Percentiles rank a stretch among this genome's conserved stretches.
These are phyloP conservation scores for Cytospora paraplurivora DNA, from an alignment of 2,329 filamentous ascomycete species.

Conservation along the genomic window DNA sequence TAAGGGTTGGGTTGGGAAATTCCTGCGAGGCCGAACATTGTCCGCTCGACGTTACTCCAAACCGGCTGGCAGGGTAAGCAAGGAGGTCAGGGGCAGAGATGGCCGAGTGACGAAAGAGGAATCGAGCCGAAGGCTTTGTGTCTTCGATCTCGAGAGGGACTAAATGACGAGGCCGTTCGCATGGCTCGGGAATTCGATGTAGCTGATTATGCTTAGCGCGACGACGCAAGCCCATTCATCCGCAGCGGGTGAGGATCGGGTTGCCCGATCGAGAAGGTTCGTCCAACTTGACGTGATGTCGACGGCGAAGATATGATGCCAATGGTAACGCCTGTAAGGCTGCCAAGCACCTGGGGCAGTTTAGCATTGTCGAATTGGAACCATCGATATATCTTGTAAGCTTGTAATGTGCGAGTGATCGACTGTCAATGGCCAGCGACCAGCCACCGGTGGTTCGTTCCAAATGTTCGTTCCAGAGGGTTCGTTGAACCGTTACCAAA, in stretches of 20 bases:
- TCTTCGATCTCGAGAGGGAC: too few relatives aligned
- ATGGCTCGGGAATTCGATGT: slow-evolving; percentile 9
- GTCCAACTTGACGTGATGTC: background rate
- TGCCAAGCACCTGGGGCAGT: background rate
- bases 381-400: background rate
- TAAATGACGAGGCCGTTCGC: background rate
- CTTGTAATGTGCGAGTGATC: too few relatives aligned
- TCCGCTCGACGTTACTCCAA: slow-evolving; percentile 23
- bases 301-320: background rate
- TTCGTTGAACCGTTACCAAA: background rate
- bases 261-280: slow-evolving; percentile 2
- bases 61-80: background rate
- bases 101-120: slow-evolving; percentile 18
- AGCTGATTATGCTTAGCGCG: background rate
- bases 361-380: background rate
- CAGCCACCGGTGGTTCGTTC: background rate
- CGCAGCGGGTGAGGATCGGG: background rate
- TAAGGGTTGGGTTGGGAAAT: slow-evolving; percentile 8
- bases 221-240: background rate
- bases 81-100: slow-evolving; percentile 18
- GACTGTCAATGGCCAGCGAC: too few relatives aligned
- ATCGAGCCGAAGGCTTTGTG: background rate
- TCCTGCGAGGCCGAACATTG: slow-evolving; percentile 17
- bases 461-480: background rate
- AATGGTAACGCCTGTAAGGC: background rate